Percentiles rank a stretch among this genome's conserved stretches.
Conservation (phyloP, 2,329 filamentous ascomycete genomes). For the Phialophora expanda region DNA sequence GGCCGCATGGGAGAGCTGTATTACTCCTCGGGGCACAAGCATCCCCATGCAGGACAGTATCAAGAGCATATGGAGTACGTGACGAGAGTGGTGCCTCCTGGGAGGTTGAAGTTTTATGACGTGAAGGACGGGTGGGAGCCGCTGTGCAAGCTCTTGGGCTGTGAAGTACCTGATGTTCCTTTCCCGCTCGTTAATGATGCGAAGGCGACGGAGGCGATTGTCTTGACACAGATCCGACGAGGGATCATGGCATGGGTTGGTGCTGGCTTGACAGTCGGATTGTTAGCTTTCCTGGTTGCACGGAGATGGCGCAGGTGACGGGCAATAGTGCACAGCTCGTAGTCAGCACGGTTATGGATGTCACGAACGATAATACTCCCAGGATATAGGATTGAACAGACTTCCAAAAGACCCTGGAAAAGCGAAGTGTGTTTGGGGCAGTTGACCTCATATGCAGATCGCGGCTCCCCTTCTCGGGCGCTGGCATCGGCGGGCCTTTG, state of each 20-base stretch:
- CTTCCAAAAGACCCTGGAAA: not conserved
- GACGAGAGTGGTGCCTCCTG: slow-evolving; percentile 9
- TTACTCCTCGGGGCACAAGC: slow-evolving; percentile 10
- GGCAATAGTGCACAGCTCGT: not conserved
- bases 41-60: slow-evolving; percentile 14
- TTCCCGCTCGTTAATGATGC: slow-evolving; percentile 17
- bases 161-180: slow-evolving; percentile 11
- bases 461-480: slow-evolving; percentile 1
- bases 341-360: not conserved
- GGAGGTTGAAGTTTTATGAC: slow-evolving; percentile 13
- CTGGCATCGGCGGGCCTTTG: no score
- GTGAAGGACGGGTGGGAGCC: slow-evolving; percentile 18
- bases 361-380: not conserved
- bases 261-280: not conserved
- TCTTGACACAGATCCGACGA: slow-evolving; percentile 14
- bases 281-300: not conserved
- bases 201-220: slow-evolving; percentile 11
- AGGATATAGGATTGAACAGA: not conserved
- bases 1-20: slow-evolving; percentile 16
- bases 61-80: slow-evolving; percentile 18
- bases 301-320: not conserved
- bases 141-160: slow-evolving; percentile 14
- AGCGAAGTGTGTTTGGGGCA: not conserved
- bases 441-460: slow-evolving; percentile 5
- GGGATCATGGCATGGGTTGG: slow-evolving; percentile 10